These are phyloP conservation scores for Ophiostoma populinum DNA, from an alignment of 2,329 filamentous ascomycete species.

Conservation along the genomic window DNA sequence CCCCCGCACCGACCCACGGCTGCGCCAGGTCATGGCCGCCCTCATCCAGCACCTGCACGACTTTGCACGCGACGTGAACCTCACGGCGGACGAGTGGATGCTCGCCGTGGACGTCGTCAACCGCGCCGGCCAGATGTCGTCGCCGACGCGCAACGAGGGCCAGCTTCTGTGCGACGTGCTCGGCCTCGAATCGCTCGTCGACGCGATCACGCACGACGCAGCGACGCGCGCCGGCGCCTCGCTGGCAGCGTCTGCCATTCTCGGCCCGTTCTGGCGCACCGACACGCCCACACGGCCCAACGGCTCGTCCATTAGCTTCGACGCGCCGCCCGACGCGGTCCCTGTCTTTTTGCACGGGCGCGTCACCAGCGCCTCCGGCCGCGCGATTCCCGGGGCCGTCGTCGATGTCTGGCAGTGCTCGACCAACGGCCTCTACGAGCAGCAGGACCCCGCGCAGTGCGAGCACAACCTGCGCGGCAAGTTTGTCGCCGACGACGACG, in stretches of 20 bases:
- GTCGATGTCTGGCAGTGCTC: conserved; percentile 49
- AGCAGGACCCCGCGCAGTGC: conserved; percentile 38
- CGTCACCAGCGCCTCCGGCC: conserved; percentile 25
- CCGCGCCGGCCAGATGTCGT: conserved; percentile 39
- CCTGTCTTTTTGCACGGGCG: conserved; percentile 37
- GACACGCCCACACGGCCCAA: conserved; percentile 40
- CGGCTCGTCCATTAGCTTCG: conserved; percentile 34
- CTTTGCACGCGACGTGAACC: conserved; percentile 48
- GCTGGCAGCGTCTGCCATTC: conserved; percentile 36
- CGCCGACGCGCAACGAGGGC: conserved; percentile 42
- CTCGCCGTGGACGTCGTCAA: conserved; percentile 44
- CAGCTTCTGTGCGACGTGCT: conserved; percentile 46
- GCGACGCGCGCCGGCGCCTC: conserved; percentile 21
- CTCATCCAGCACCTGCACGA: conserved; percentile 49
- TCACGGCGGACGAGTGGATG: conserved; percentile 51
- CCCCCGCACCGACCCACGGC: conserved; percentile 40
- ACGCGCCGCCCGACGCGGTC: conserved; percentile 21
- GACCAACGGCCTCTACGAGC: conserved; percentile 47
- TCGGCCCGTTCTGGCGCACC: conserved; percentile 50
- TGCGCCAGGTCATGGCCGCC: conserved; percentile 37
- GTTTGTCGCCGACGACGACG: conserved; percentile 27
- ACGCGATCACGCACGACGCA: conserved; percentile 46
- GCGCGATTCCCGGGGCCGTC: conserved; percentile 35
- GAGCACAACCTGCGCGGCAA: conserved; percentile 12
- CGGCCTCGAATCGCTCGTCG: conserved; percentile 42